Evolutionary conservation across 116 monocot species (phyloP).

Genomic region (Cymodocea nodosa): DNA sequence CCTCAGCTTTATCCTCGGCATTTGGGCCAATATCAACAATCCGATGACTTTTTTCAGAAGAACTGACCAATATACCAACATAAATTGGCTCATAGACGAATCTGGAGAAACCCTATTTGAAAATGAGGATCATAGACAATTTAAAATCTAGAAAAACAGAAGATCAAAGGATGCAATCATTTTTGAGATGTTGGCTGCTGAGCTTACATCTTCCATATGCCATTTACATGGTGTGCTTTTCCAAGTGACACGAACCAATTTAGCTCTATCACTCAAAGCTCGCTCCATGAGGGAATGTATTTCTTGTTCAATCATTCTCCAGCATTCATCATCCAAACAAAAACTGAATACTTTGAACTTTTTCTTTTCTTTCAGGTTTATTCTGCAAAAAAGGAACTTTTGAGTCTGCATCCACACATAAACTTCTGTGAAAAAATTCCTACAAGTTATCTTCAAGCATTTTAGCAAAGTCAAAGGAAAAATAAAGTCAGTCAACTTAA

Average conservation of each 20-base stretch:
- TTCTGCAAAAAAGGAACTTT: conserved; percentile 23
- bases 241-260: conserved; percentile 63
- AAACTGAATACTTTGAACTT: conserved; percentile 24
- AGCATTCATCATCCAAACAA: conserved; percentile 77
- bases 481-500: too few relatives aligned
- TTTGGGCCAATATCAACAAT: conserved; percentile 75
- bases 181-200: background rate
- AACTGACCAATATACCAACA: conserved; percentile 56
- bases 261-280: conserved; percentile 71
- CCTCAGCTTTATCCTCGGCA: conserved; percentile 73
- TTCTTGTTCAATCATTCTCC: conserved; percentile 57
- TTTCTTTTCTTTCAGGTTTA: conserved; percentile 51
- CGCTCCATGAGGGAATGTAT: conserved; percentile 40
- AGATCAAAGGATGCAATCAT: background rate
- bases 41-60: conserved; percentile 55
- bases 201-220: conserved; percentile 64
- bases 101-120: conserved; percentile 50
- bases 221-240: conserved; percentile 52
- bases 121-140: background rate
- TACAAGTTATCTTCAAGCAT: too few relatives aligned
- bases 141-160: background rate
- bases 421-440: background rate
- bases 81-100: conserved; percentile 63
- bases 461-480: too few relatives aligned
- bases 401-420: background rate